These are phyloP conservation scores for Syzygium syzygioides DNA, from an alignment of 441 rosid species.

Conservation along the genomic window DNA sequence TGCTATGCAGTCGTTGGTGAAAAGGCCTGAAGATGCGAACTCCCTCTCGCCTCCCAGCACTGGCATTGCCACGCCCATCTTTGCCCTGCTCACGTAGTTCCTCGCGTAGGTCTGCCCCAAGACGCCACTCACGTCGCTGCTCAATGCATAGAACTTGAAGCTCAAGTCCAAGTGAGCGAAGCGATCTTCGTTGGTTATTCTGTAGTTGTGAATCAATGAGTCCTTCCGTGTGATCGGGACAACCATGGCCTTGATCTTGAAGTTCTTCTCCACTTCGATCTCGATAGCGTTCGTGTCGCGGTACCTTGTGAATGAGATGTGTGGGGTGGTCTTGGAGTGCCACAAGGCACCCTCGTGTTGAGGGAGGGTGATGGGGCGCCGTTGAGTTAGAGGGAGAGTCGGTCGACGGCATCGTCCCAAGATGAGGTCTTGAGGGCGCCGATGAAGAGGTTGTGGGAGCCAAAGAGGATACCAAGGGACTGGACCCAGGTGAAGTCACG, in stretches of 20 bases:
- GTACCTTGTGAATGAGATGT: slow-evolving; percentile 2
- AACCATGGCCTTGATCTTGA: slow-evolving; percentile 8
- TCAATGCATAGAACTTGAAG: slow-evolving; percentile 19
- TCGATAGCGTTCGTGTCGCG: slow-evolving; percentile 2
- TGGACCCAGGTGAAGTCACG: slow-evolving; percentile 32
- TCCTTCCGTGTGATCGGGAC: slow-evolving; percentile 19
- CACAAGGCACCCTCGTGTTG: slow-evolving; percentile 8
- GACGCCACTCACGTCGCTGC: slow-evolving; percentile 13
- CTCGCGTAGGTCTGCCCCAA: slow-evolving; percentile 21
- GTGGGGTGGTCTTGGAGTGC: not conserved
- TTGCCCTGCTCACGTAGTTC: slow-evolving; percentile 16
- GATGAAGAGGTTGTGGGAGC: slow-evolving; percentile 14
- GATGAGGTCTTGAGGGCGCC: slow-evolving; percentile 15
- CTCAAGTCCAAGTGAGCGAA: slow-evolving; percentile 27
- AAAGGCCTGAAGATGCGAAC: slow-evolving; percentile 16
- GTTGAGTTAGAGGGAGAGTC: slow-evolving; percentile 8
- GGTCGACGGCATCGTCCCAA: slow-evolving; percentile 17
- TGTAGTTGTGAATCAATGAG: slow-evolving; percentile 15
- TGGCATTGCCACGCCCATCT: slow-evolving; percentile 21
- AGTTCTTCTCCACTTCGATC: slow-evolving; percentile 4
- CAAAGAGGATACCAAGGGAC: slow-evolving; percentile 20
- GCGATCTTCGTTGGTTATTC: slow-evolving; percentile 18
- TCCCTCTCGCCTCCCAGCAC: slow-evolving; percentile 24
- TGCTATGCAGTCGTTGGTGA: slow-evolving; percentile 15
- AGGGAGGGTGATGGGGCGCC: slow-evolving; percentile 7